A percentile compares a stretch with the other conserved stretches of the same genome.
Conservation (phyloP, 352 stramenopile species). For the Globisporangium cystogenes region DNA sequence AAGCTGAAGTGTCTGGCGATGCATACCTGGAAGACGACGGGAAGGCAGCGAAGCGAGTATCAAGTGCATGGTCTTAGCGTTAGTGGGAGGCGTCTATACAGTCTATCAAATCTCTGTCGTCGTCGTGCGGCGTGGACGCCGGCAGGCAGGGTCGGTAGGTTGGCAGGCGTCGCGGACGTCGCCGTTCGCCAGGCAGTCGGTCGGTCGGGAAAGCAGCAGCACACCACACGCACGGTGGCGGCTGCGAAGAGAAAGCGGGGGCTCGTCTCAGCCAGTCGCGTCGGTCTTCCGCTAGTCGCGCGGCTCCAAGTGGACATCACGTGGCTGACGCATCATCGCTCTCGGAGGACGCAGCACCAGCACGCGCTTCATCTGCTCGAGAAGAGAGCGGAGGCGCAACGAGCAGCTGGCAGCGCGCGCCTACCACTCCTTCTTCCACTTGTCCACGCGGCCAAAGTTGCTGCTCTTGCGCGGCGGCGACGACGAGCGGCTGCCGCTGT, state of each 20-base stretch:
- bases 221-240: background rate
- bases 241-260: too few species aligned
- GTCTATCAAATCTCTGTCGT: slow-evolving; percentile 10
- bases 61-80: background rate
- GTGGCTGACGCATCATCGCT: background rate
- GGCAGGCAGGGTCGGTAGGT: background rate
- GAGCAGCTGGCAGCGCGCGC: background rate
- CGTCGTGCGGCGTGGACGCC: background rate
- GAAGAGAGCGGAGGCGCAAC: background rate
- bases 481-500: slow-evolving; percentile 10
- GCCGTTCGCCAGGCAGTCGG: slow-evolving; percentile 5
- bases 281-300: too few species aligned
- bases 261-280: background rate
- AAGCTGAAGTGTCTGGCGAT: too few species aligned
- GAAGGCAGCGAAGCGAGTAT: too few species aligned
- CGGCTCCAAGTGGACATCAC: too few species aligned
- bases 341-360: background rate
- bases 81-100: slow-evolving; percentile 5
- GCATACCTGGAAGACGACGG: too few species aligned
- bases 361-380: background rate
- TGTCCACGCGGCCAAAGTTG: slow-evolving; percentile 23
- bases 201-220: background rate
- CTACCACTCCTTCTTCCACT: slow-evolving; percentile 24
- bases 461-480: slow-evolving; percentile 12
- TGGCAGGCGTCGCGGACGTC: slow-evolving; percentile 4